Base-by-base conservation (phyloP, 805 yeast genomes). In the Zygosaccharomyces pseudorouxii region DNA sequence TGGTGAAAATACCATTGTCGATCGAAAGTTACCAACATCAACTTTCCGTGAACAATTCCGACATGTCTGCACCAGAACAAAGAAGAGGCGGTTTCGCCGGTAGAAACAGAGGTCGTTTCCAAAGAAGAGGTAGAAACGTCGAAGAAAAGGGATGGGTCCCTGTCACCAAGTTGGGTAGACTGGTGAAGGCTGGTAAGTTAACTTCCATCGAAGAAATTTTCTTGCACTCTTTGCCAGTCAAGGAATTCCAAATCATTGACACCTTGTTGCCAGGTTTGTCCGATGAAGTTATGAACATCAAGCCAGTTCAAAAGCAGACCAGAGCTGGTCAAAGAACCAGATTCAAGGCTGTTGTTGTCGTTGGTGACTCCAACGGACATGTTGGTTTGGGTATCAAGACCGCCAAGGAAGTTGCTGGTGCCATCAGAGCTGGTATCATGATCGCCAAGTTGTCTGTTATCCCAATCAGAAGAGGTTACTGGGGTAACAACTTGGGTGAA, bases 261-360 rank as follows among this genome's bases (percentile, higher is more conserved):
- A 83, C 82, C 72, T 81, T 93, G 76, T 82, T 93, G 71, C 99
- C 99, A 74, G 84, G 79, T 71, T 85, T 93, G 74, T 84, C 86
- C 79, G 99, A 93, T 76, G 96, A 92, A 81, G 97, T 93, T 72
- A 93, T 93, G 99, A 92, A 92, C 89, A 93, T 93, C 82, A 85
- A 92, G 82, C 95, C 99, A 65, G 99, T 93, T 68, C 99, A 93
- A 81, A 93, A 93, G 86, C 99, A 93, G 81, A 93, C 99, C 84
- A 84, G 96, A 80, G 99, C 99, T 71, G 99, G 99, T 89, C 99
- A 93, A 84, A 92, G 99, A 85, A 93, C 98, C 80, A 89, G 99
- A 84, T 90, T 93, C 86, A 95, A 95, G 93, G 99, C 98, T 77
- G 96, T 93, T 72, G 98, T 93, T 74, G 89, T 93, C 72, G 89